Percentiles rank a stretch among this genome's conserved stretches.
phyloP scores from a whole-genome alignment of 192 early-diverging fungal genomes.

The Backusella tarrabulga region DNA sequence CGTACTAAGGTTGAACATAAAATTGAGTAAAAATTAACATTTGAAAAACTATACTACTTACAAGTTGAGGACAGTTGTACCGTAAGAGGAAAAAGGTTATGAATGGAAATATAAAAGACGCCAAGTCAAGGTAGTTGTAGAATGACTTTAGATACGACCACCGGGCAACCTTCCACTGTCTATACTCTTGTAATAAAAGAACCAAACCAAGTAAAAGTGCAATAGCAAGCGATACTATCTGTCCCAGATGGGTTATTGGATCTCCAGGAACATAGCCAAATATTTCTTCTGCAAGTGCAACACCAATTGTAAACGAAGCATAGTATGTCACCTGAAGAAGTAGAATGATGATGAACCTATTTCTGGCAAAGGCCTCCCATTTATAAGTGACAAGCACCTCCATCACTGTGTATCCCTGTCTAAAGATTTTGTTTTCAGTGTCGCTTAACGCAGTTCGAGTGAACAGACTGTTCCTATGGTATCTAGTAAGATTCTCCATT shows the following conservation, averaged over 20 bases:
- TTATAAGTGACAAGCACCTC: conserved; percentile 11
- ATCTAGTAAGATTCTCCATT: not conserved
- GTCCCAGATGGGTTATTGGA: not conserved
- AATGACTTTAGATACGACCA: not conserved
- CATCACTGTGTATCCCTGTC: conserved; percentile 12
- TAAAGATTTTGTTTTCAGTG: conserved; percentile 3
- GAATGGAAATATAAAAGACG: not conserved
- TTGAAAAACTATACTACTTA: not conserved
- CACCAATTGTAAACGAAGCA: not conserved
- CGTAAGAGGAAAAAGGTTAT: not conserved
- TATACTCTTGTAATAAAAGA: not conserved
- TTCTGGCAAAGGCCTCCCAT: conserved; percentile 7
- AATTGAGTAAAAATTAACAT: not conserved
- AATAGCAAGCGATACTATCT: not conserved
- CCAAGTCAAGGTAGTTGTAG: conserved; percentile 2
- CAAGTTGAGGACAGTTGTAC: not conserved
- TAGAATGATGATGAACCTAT: not conserved
- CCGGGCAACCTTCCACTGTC: not conserved
- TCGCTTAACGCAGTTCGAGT: not conserved
- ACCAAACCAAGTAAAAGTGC: not conserved
- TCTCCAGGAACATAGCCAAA: not conserved
- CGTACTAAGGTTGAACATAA: not conserved
- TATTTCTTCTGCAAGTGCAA: not conserved
- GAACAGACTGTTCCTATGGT: not conserved
- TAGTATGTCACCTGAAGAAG: conserved; percentile 7